Evolutionary conservation across 805 yeast genomes (phyloP).

Genomic region (Saccharomycopsis amapae): DNA sequence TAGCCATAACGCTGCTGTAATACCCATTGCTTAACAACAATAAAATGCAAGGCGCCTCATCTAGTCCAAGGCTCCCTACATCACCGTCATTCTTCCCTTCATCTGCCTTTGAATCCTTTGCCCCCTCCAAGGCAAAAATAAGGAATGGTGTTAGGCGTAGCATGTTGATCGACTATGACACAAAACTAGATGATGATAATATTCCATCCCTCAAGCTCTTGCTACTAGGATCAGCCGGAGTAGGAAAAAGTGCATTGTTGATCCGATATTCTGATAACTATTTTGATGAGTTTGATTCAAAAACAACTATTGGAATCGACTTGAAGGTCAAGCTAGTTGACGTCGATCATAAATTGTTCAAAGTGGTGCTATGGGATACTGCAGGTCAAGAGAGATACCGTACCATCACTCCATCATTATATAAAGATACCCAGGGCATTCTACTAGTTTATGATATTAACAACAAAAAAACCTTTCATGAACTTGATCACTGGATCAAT

Average conservation of each 20-base stretch:
- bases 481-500: constrained; percentile 35
- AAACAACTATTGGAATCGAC: constrained; percentile 42
- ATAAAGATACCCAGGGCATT: constrained; percentile 41
- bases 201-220: constrained; percentile 28
- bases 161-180: constrained; percentile 18
- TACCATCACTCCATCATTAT: constrained; percentile 38
- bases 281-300: constrained; percentile 30
- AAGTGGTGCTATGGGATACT: constrained; percentile 43
- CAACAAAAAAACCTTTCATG: constrained; percentile 32
- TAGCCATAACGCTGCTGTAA: no score
- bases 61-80: constrained; percentile 6
- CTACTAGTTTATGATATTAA: constrained; percentile 39
- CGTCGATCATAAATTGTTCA: constrained; percentile 37
- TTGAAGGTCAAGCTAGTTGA: constrained; percentile 37
- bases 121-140: constrained; percentile 10
- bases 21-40: no score
- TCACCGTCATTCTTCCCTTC: constrained; percentile 17
- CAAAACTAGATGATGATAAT: constrained; percentile 18
- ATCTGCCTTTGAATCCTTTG: constrained; percentile 12
- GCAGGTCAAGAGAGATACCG: constrained; percentile 46
- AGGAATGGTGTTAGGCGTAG: constrained; percentile 14
- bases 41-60: no score
- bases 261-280: constrained; percentile 34
- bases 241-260: constrained; percentile 42
- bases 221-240: constrained; percentile 40